Percentiles rank a stretch among this genome's conserved stretches.
Conservation (phyloP, 2,329 filamentous ascomycete species). For the Nemania bipapillata region DNA sequence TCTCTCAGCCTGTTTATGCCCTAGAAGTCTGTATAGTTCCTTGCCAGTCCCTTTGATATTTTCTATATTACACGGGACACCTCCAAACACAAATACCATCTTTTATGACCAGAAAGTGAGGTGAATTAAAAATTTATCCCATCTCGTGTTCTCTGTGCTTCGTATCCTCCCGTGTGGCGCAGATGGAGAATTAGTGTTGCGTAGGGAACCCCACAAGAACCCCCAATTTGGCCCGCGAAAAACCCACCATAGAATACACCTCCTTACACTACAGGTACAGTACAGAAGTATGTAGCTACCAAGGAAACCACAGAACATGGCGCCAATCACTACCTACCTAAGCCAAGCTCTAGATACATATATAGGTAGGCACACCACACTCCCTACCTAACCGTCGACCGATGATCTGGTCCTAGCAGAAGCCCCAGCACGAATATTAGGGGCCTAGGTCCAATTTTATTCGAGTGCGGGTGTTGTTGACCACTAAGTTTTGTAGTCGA, state of each 20-base stretch:
- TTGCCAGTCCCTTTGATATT: neutral
- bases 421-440: neutral
- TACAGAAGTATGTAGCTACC: too few relatives aligned
- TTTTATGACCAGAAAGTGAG: constrained; percentile 7
- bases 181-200: constrained; percentile 5
- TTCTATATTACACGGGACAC: neutral
- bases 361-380: neutral
- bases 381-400: constrained; percentile 8
- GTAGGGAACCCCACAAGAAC: constrained; percentile 10
- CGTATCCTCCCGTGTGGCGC: constrained; percentile 27
- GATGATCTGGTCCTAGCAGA: constrained; percentile 13
- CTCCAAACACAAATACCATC: constrained; percentile 9
- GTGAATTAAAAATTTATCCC: constrained; percentile 1
- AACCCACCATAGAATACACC: neutral
- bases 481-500: neutral
- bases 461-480: constrained; percentile 1
- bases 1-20: neutral
- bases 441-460: constrained; percentile 11
- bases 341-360: neutral
- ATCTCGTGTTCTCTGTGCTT: constrained; percentile 31
- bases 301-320: too few relatives aligned
- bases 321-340: constrained; percentile 1
- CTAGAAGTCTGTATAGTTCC: neutral
- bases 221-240: constrained; percentile 21
- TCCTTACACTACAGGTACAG: too few relatives aligned